Base-by-base conservation (phyloP, 1,139 yeast genomes). In the Saccharomyces hybrid region DNA sequence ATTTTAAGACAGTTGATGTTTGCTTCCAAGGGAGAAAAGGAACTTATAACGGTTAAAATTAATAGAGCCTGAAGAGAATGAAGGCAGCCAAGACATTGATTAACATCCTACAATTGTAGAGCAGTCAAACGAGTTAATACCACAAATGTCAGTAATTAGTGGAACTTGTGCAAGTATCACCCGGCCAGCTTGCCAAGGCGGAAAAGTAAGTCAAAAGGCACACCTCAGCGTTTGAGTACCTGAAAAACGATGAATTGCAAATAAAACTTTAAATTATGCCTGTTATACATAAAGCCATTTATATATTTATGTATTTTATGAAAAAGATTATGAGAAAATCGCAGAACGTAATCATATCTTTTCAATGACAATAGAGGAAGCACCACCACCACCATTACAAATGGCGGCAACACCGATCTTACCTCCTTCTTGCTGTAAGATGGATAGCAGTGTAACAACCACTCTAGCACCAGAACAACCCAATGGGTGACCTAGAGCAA, bases 361-460 rank as follows among this genome's bases (percentile, higher is more conserved):
- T 74, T 87, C 91, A 63, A 88, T 78, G 59, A 88, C 86, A 63
- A 88, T 74, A 41, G 95, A 83, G 56, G 96, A 86, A 56, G 97
- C 98, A 71, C 98, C 98, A 71, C 99, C 99, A 68, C 99, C 99
- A 78, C 99, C 98, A 74, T 93, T 93, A 80, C 98, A 93, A 71
- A 93, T 86, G 72, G 88, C 97, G 66, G 97, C 97, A 63, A 83
- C 89, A 72, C 99, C 99, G 64, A 84, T 74, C 77, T 85, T 89
- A 69, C 97, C 98, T 58, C 79, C 79, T 74, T 86, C 93, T 75
- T 90, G 97, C 48, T 75, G 64, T 70, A 93, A 80, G 13, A 90
- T 85, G 55, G 86, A 80, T 59, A 84, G 72, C 73, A 93, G 79
- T 50, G 98, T 93, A 63, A 88, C 89, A 57, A 91, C 81, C 67